Conservation (phyloP, 139 green algal genomes). For the Pleodorina starrii region DNA sequence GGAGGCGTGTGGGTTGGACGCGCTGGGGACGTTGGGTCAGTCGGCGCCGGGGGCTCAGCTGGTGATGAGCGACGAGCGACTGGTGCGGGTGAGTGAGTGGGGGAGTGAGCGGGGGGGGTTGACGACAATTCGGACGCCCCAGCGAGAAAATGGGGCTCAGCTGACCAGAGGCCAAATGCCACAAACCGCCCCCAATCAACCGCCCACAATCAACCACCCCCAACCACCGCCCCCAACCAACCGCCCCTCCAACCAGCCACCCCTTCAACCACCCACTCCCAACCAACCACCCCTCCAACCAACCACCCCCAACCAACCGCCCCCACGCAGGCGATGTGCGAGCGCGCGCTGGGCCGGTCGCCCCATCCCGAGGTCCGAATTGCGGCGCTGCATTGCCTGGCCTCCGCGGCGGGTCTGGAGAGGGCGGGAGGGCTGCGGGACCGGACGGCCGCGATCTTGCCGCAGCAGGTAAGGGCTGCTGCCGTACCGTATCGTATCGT, state of each 20-base stretch:
- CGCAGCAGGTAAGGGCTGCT: background rate
- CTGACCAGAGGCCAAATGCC: no score
- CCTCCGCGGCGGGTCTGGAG: conserved; percentile 43
- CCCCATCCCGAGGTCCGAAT: conserved; percentile 32
- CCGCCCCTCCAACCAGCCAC: no score
- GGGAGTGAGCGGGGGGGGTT: no score
- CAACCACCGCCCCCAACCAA: no score
- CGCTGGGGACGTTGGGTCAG: conserved; percentile 17
- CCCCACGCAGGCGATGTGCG: conserved; percentile 10
- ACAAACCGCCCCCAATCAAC: no score
- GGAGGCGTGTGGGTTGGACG: conserved; percentile 36
- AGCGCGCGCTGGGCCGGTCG: conserved; percentile 47
- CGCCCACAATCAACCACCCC: no score
- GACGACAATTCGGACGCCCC: no score
- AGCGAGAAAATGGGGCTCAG: no score
- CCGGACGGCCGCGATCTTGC: conserved; percentile 46
- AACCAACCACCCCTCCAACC: no score
- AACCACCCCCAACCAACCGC: no score
- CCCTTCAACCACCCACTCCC: no score
- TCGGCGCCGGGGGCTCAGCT: background rate
- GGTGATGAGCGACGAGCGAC: background rate
- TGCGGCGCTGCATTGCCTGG: conserved; percentile 53
- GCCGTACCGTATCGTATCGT: no score
- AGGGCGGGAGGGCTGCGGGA: conserved; percentile 34
- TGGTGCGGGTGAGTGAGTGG: conserved; percentile 9